Conservation (phyloP, 1,284 basidiomycete genomes). For the Boletellus deceptivus region DNA sequence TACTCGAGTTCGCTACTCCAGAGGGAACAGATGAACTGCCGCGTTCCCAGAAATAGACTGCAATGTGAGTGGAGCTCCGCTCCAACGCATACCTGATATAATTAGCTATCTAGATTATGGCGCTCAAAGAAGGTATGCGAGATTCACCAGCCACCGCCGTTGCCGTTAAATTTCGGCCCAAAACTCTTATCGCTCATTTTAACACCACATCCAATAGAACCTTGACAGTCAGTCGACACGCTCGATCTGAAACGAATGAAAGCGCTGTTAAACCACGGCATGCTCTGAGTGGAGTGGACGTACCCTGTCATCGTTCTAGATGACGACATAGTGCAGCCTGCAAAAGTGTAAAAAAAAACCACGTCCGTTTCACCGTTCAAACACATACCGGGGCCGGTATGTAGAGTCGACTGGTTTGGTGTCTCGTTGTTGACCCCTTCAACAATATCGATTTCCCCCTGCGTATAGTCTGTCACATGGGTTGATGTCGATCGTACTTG, state of each 20-base stretch:
- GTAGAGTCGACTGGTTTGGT: constrained; percentile 60
- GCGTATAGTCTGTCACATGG: neutral
- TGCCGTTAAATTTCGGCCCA: constrained; percentile 1
- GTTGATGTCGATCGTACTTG: neutral
- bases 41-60: constrained; percentile 30
- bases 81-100: constrained; percentile 26
- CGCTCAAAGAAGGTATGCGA: neutral
- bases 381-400: constrained; percentile 43
- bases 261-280: too few relatives aligned
- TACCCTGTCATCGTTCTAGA: constrained; percentile 51
- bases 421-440: constrained; percentile 63
- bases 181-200: neutral
- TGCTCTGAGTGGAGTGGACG: neutral
- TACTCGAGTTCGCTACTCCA: constrained; percentile 12
- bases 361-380: neutral
- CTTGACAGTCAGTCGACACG: neutral
- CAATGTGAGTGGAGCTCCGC: constrained; percentile 11
- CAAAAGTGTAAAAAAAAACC: neutral
- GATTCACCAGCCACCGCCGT: constrained; percentile 6
- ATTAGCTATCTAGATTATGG: neutral
- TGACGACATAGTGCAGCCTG: constrained; percentile 62
- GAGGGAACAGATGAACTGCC: constrained; percentile 14
- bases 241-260: constrained; percentile 34
- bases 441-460: constrained; percentile 64
- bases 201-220: constrained; percentile 1